Evolutionary conservation across 179 eudicot species (phyloP), one percentile per base, ranked within the genome.

Genomic region (Actinidia chinensis): DNA sequence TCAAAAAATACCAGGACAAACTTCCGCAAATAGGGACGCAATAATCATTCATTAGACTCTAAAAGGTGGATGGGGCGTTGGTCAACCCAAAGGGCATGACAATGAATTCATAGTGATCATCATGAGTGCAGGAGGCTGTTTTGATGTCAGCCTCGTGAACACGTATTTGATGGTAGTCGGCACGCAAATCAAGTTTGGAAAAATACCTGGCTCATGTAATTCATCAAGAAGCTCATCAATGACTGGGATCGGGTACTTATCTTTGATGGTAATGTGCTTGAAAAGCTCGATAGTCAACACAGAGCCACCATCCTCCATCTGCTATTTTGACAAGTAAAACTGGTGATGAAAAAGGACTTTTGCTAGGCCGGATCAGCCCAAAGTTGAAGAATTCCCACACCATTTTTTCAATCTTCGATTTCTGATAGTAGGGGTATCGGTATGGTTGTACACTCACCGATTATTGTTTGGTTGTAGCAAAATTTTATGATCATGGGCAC

Each of bases 51-150:
- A 67, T 68, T 6, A 77, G 55, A 28, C 80, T 56, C 40, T 78
- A 68, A 13, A 78, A 78, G 23, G 75, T 78, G 70, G 18, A 7
- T 7, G 70, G 76, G 5, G 76, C 71, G 18, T 78, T 79, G 2
- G 76, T 59, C n/a, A 58, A 36, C 15, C 59, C 40, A 6, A 60
- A 60, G 20, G 66, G 66, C 15, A 60, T 60, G 6, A 60, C 66
- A 7, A 60, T 6, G 58, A 69, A 68, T 22, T 78, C 79, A 44
- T 66, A 77, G 13, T 71, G 76, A 17, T 76, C 70, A 0, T 70
- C 50, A 55, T 78, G 68, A 36, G 68, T 68, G 18, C 23, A 14
- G 28, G 3, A 78, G 43, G 76, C 59, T 17, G 71, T 71, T 47
- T 71, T 78, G 0, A 71, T 65, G 51, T 78, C 76, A 1, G 13